A percentile compares a stretch with the other conserved stretches of the same genome.
These are phyloP conservation scores for Nakazawaea laoshanensis DNA, from an alignment of 805 yeast species.

Conservation along the genomic window DNA sequence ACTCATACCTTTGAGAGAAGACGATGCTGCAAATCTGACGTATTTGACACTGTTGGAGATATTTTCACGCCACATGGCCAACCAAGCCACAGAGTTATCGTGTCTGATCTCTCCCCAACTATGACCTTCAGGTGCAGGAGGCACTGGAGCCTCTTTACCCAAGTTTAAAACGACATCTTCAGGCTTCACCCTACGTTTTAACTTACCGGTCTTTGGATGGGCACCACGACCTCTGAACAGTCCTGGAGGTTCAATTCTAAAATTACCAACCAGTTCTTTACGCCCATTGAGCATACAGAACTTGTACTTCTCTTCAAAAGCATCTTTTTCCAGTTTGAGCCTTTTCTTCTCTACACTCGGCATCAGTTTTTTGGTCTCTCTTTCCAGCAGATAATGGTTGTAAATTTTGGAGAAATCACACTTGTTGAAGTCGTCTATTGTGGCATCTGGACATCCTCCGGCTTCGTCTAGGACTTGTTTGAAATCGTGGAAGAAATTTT, in stretches of 20 bases:
- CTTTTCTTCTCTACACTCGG: slow-evolving; percentile 69
- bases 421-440: slow-evolving; percentile 49
- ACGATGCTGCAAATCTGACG: slow-evolving; percentile 85
- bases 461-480: slow-evolving; percentile 53
- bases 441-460: slow-evolving; percentile 52
- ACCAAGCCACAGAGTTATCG: slow-evolving; percentile 89
- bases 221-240: slow-evolving; percentile 94
- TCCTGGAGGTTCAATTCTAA: slow-evolving; percentile 94
- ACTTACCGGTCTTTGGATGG: slow-evolving; percentile 91
- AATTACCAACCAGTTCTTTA: slow-evolving; percentile 88
- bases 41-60: slow-evolving; percentile 77
- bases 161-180: slow-evolving; percentile 85
- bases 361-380: slow-evolving; percentile 64
- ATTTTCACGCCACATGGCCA: slow-evolving; percentile 96
- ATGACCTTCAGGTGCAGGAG: slow-evolving; percentile 82
- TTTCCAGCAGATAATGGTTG: slow-evolving; percentile 58
- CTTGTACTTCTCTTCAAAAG: slow-evolving; percentile 71
- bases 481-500: slow-evolving; percentile 82
- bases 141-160: slow-evolving; percentile 63
- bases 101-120: slow-evolving; percentile 84
- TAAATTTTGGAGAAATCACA: slow-evolving; percentile 76
- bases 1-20: slow-evolving; percentile 84
- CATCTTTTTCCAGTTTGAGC: slow-evolving; percentile 64
- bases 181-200: slow-evolving; percentile 79
- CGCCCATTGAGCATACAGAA: slow-evolving; percentile 80